phyloP scores from a whole-genome alignment of 2,329 filamentous ascomycete genomes.

The Clarireedia homoeocarpa region DNA sequence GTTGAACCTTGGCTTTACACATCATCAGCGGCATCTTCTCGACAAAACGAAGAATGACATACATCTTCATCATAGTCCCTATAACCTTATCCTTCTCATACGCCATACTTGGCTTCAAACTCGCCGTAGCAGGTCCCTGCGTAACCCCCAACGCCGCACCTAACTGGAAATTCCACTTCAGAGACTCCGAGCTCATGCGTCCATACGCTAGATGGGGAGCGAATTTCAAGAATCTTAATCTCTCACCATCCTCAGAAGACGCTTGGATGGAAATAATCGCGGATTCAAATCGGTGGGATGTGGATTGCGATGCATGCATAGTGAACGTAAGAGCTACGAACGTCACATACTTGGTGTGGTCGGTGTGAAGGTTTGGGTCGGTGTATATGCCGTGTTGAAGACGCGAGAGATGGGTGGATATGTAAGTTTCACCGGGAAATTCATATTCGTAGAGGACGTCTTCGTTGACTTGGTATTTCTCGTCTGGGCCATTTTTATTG shows the following conservation, averaged over 20 bases:
- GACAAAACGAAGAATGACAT: background rate
- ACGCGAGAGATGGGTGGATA: conserved; percentile 42
- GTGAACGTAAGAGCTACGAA: conserved; percentile 42
- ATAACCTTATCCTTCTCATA: conserved; percentile 18
- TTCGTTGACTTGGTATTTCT: conserved; percentile 27
- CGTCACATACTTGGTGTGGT: conserved; percentile 35
- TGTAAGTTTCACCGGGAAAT: conserved; percentile 39
- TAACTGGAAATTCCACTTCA: conserved; percentile 22
- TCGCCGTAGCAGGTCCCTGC: conserved; percentile 30
- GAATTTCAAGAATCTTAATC: conserved; percentile 39
- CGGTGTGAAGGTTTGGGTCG: conserved; percentile 35
- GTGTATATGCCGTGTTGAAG: conserved; percentile 42
- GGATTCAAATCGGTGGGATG: background rate
- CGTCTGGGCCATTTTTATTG: conserved; percentile 18
- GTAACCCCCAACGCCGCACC: conserved; percentile 35
- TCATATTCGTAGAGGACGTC: conserved; percentile 41
- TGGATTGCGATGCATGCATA: conserved; percentile 33
- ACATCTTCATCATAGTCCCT: conserved; percentile 24
- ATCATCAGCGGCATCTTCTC: background rate
- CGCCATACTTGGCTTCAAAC: conserved; percentile 11
- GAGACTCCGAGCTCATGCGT: conserved; percentile 14
- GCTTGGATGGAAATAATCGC: background rate
- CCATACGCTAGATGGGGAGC: conserved; percentile 41
- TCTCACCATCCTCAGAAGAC: conserved; percentile 24
- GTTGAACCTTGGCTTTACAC: conserved; percentile 3